Conservation (phyloP, 2,329 filamentous ascomycete species). For the Ophidiomyces ophidiicola region DNA sequence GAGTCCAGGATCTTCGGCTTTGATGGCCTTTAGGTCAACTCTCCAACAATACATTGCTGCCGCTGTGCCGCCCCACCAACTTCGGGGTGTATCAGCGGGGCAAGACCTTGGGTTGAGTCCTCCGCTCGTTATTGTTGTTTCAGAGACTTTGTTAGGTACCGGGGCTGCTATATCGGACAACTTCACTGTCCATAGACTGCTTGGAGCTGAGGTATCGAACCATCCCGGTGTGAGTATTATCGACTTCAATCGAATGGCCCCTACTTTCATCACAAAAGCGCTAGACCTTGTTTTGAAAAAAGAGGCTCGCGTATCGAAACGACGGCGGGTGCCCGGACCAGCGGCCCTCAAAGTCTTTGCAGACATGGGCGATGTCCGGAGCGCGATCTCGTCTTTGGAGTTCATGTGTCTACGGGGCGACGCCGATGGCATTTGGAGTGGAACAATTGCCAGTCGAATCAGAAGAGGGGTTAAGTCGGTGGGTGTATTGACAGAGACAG, state of each 20-base stretch:
- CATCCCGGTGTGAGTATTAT: slow-evolving; percentile 69
- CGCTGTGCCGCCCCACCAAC: slow-evolving; percentile 44
- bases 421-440: slow-evolving; percentile 59
- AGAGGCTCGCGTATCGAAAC: slow-evolving; percentile 66
- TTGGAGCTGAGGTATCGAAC: slow-evolving; percentile 73
- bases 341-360: slow-evolving; percentile 66
- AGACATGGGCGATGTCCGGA: slow-evolving; percentile 83
- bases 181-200: slow-evolving; percentile 78
- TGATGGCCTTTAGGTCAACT: slow-evolving; percentile 61
- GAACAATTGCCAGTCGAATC: slow-evolving; percentile 55
- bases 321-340: slow-evolving; percentile 63
- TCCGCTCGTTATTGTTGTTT: slow-evolving; percentile 80
- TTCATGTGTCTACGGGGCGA: slow-evolving; percentile 82
- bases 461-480: slow-evolving; percentile 46
- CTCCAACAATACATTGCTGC: slow-evolving; percentile 63
- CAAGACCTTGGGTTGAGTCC: slow-evolving; percentile 38
- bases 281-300: slow-evolving; percentile 72
- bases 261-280: slow-evolving; percentile 73
- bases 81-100: slow-evolving; percentile 19
- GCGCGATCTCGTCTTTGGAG: slow-evolving; percentile 80
- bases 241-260: slow-evolving; percentile 86
- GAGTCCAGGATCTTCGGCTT: slow-evolving; percentile 49
- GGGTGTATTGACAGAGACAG: slow-evolving; percentile 54
- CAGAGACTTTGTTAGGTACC: slow-evolving; percentile 77
- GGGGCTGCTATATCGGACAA: slow-evolving; percentile 77